Base-by-base conservation (phyloP, 73 alveolate genomes). In the Tetrahymena malaccensis region DNA sequence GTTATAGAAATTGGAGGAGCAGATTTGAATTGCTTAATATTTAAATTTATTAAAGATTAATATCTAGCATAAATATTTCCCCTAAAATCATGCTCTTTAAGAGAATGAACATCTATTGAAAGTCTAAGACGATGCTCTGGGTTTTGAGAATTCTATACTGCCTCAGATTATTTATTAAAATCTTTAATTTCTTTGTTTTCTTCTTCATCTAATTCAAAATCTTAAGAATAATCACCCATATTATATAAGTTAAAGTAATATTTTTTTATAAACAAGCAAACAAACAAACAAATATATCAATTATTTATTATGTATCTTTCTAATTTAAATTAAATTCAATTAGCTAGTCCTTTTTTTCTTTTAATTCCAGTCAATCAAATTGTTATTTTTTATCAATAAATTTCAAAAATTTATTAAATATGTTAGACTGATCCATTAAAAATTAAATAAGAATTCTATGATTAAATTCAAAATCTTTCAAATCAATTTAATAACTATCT, bases 31-130 rank as follows among this genome's bases (percentile, higher is more conserved):
- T 95, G 84, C 58, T 95, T 95, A 25, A 95, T 89, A 50, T 94
- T 93, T 56, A 95, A 10, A 35, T 37, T 27, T 17, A 56, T 43
- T 85, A 43, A 85, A 44, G 83, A 55, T 21, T 94, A 95, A 85
- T 95, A 89, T 56, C 94, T 94, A 44, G 95, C 95, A 44, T 95
- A 95, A 13, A 95, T 43, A 33, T 44, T 37, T 10, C 96, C 96
- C 34, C 95, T 95, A 95, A 95, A 95, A 17, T 94, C 83, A 95
- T 95, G 96, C 25, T 95, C 96, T 85, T 94, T 94, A 13, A 85
- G 57, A 44, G 95, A 84, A 85, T 94, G 89, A 16, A 85, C 43
- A 94, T 94, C 96, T 0, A 94, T 85, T 6, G 95, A 85, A 25
- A 94, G 15, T 40, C 94, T 94, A 19, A 94, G 83, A 34, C 94